These are phyloP conservation scores for Cutaneotrichosporon cutaneum DNA, from an alignment of 1,284 basidiomycete genomes.

Conservation along the genomic window DNA sequence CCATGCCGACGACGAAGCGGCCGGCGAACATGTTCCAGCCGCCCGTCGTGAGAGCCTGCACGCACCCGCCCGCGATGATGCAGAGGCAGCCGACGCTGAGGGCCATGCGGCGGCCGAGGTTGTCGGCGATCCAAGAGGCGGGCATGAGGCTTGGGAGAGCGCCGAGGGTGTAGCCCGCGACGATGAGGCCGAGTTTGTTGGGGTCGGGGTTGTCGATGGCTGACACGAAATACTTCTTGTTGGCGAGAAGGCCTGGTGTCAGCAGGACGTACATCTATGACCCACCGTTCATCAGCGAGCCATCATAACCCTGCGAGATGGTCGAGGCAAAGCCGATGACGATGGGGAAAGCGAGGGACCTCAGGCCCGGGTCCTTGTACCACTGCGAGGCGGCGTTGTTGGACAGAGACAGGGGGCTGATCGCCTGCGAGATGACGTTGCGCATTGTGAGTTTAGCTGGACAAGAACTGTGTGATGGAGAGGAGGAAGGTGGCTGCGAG, in stretches of 20 bases:
- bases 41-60: constrained; percentile 16
- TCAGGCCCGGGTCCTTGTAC: constrained; percentile 24
- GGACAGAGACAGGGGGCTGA: background rate
- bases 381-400: constrained; percentile 25
- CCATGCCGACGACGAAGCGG: constrained; percentile 20
- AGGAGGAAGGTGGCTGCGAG: background rate
- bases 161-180: constrained; percentile 17
- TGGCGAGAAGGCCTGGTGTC: constrained; percentile 17
- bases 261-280: constrained; percentile 15
- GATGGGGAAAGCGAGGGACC: constrained; percentile 16
- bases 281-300: too few relatives aligned
- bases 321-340: constrained; percentile 15
- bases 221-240: constrained; percentile 6
- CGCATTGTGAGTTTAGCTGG: background rate
- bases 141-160: constrained; percentile 8
- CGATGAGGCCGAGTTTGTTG: constrained; percentile 19
- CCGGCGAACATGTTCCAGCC: constrained; percentile 17
- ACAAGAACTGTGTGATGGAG: background rate
- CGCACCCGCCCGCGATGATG: constrained; percentile 17
- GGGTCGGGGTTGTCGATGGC: constrained; percentile 17
- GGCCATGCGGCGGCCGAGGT: constrained; percentile 16
- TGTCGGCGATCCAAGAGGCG: constrained; percentile 17
- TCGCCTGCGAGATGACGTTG: background rate
- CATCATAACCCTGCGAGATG: constrained; percentile 13
- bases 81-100: constrained; percentile 16